Evolutionary conservation across 2,329 filamentous ascomycete genomes (phyloP), one percentile per base, ranked within the genome.

Genomic region (Chalaropsis ovoidea): DNA sequence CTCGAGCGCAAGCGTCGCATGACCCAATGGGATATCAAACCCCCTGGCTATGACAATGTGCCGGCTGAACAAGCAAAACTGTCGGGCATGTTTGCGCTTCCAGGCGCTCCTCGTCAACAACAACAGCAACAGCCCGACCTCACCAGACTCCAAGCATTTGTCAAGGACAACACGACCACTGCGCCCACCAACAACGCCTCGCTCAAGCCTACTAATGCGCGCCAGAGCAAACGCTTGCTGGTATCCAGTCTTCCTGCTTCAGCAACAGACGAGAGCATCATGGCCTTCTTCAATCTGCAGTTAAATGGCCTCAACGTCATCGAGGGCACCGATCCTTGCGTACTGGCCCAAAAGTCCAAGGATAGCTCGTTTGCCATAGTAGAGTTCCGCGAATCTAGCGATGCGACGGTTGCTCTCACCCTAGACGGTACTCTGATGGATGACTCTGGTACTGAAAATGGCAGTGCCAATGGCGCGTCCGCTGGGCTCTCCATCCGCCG

Each of bases 21-120:
- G 80, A 97, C 92, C 43, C 95, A 99, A 76, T 99, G 94, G 94
- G 95, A 99, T 75, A 96, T 99, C 76, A 99, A 99, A 78, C 94
- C 94, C 5, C 90, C 91, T 17, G 93, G 94, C 56, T 99, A 99
- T 73, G 95, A 99, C 73, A 95, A 94, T 75, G 93, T 99, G 70
- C 96, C 94, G 1, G 91, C 94, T 24, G 95, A 99, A 76, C 95
- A 99, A 76, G 95, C 94, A 62, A 99, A 99, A 80, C 82, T 99
- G 56, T 99, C 95, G 70, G 88, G 93, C 79, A 96, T 99, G 94
- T 99, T 99, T 79, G 92, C 95, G 68, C 84, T 99, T 58, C 94
- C 94, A 2, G 94, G 94, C 69, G 94, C 94, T 68, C 94, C 94
- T 65, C 86, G 94, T 70, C 91, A 96, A 75, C 92, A 96, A 73